Percentiles rank a stretch among this genome's conserved stretches.
These are phyloP conservation scores for Acanthamoeba healyi DNA, from an alignment of 208 protist species.

Conservation along the genomic window DNA sequence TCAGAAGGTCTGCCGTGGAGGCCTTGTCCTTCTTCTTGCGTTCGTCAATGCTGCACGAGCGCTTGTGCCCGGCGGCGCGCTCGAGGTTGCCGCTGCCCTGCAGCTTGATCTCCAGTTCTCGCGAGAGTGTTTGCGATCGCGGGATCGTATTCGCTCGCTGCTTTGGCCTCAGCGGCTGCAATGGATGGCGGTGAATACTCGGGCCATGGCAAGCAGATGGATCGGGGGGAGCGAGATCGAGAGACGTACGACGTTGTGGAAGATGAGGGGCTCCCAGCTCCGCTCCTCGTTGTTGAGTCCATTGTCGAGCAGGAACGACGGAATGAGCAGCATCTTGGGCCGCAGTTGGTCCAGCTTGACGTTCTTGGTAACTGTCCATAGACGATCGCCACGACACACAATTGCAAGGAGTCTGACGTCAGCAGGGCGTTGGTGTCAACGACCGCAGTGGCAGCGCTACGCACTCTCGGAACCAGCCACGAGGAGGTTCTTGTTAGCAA, in stretches of 20 bases:
- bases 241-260: constrained; percentile 62
- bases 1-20: background rate
- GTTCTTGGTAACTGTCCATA: constrained; percentile 46
- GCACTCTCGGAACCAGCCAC: constrained; percentile 30
- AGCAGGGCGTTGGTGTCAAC: background rate
- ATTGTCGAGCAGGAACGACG: constrained; percentile 63
- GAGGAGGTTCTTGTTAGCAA: constrained; percentile 63
- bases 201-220: background rate
- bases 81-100: constrained; percentile 44
- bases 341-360: constrained; percentile 8
- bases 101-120: constrained; percentile 18
- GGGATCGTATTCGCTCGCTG: background rate
- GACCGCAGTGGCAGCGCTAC: background rate
- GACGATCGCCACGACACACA: background rate
- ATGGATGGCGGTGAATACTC: background rate
- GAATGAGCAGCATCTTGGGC: constrained; percentile 53
- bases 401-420: background rate
- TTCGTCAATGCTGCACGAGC: constrained; percentile 43
- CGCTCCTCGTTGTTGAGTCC: constrained; percentile 56
- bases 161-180: background rate
- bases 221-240: background rate
- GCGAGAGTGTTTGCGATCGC: constrained; percentile 2
- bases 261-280: constrained; percentile 73
- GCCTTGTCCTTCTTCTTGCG: constrained; percentile 6
- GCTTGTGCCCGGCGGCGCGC: background rate